Conservation (phyloP, 768 basidiomycete species). For the Austroboletus festivus region DNA sequence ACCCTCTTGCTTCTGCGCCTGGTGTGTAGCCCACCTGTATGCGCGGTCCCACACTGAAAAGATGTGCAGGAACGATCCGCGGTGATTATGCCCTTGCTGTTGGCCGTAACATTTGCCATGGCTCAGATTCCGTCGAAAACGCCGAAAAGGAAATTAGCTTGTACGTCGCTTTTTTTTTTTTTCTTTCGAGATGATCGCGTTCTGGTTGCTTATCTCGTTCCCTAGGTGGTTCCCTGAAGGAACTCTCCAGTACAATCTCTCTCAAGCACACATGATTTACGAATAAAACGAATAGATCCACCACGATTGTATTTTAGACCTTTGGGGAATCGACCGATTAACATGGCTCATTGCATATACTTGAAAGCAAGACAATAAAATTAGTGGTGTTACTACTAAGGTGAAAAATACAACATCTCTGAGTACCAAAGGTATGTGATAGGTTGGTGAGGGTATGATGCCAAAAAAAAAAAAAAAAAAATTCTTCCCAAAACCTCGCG, state of each 20-base stretch:
- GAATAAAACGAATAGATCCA: slow-evolving; percentile 47
- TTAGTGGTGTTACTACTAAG: background rate
- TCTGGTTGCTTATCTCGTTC: slow-evolving; percentile 5
- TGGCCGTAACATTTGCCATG: slow-evolving; percentile 93
- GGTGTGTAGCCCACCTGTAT: slow-evolving; percentile 46
- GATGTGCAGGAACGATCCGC: slow-evolving; percentile 77
- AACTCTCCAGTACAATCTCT: slow-evolving; percentile 63
- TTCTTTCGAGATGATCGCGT: background rate
- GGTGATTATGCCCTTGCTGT: slow-evolving; percentile 93
- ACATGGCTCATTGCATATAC: too few species aligned
- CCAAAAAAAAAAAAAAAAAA: too few species aligned
- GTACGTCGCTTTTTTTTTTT: slow-evolving; percentile 42
- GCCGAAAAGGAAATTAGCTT: slow-evolving; percentile 94
- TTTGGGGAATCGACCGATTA: background rate
- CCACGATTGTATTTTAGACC: slow-evolving; percentile 20
- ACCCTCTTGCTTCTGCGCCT: slow-evolving; percentile 86
- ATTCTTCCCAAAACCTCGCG: too few species aligned
- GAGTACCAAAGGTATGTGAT: slow-evolving; percentile 19
- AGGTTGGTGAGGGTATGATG: slow-evolving; percentile 26
- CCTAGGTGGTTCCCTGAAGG: slow-evolving; percentile 92
- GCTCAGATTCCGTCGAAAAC: slow-evolving; percentile 83
- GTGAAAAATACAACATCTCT: slow-evolving; percentile 6
- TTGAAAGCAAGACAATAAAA: background rate
- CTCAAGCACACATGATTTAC: slow-evolving; percentile 71
- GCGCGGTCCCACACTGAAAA: background rate